Evolutionary conservation across 2,329 filamentous ascomycete genomes (phyloP).

Genomic region (Calycina marina): DNA sequence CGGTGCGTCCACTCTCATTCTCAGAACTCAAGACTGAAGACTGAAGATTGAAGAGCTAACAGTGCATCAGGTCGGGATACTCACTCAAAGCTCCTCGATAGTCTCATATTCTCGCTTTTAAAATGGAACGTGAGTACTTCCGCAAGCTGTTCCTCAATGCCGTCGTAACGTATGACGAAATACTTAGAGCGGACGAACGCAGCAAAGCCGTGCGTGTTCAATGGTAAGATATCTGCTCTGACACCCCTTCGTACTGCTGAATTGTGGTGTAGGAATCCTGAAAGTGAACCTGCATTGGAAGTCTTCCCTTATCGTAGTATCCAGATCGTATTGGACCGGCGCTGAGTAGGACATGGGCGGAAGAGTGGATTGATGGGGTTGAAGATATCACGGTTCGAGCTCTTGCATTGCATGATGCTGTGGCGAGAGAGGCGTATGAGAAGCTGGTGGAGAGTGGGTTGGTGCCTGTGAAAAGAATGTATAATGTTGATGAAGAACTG

Average conservation of each 20-base stretch:
- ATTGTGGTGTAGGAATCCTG: conserved; percentile 15
- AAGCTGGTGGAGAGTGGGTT: conserved; percentile 25
- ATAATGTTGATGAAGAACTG: conserved; percentile 27
- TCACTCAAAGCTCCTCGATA: conserved; percentile 40
- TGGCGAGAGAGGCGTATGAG: conserved; percentile 25
- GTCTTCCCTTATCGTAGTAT: conserved; percentile 38
- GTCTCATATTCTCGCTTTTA: conserved; percentile 40
- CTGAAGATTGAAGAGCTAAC: neutral
- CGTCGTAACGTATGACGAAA: conserved; percentile 23
- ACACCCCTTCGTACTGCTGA: neutral
- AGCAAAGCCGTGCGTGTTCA: conserved; percentile 35
- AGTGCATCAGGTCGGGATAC: conserved; percentile 42
- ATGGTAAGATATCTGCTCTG: conserved; percentile 37
- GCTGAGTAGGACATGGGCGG: conserved; percentile 31
- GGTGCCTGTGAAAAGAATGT: conserved; percentile 31
- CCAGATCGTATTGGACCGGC: conserved; percentile 40
- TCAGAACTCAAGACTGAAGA: neutral
- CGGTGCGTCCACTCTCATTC: neutral
- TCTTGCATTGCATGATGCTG: conserved; percentile 28
- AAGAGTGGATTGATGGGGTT: conserved; percentile 37
- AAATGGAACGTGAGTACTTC: conserved; percentile 36
- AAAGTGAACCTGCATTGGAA: conserved; percentile 32
- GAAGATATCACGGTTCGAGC: conserved; percentile 33
- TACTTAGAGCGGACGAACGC: conserved; percentile 10
- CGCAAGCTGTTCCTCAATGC: conserved; percentile 27